Evolutionary conservation across 2,329 filamentous ascomycete species (phyloP).

Genomic region (Fusarium penzigii): DNA sequence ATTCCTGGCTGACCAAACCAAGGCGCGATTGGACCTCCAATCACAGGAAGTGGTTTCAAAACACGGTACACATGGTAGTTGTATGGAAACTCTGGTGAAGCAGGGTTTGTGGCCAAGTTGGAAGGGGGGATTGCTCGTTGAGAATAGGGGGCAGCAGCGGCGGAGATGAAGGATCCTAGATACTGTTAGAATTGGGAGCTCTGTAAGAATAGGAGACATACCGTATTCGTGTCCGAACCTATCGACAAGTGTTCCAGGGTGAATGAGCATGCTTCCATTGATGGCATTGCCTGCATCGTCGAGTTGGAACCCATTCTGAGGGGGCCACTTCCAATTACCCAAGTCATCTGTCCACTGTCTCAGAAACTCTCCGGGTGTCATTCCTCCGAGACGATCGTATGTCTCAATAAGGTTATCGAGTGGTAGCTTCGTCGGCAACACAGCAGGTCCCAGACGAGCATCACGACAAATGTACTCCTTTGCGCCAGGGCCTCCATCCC

Average conservation of each 20-base stretch:
- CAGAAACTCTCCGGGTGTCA: conserved; percentile 44
- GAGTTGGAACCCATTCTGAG: conserved; percentile 43
- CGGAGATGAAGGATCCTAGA: conserved; percentile 38
- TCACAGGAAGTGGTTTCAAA: conserved; percentile 38
- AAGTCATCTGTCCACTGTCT: conserved; percentile 32
- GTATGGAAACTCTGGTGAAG: conserved; percentile 39
- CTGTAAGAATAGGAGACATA: conserved; percentile 1
- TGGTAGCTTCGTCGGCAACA: conserved; percentile 37
- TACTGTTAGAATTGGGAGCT: not conserved
- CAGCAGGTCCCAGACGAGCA: conserved; percentile 37
- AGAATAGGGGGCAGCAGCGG: conserved; percentile 47
- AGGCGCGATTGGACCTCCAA: conserved; percentile 46
- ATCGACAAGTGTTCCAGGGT: conserved; percentile 45
- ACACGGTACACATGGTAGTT: conserved; percentile 53
- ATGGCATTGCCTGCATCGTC: conserved; percentile 38
- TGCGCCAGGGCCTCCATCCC: conserved; percentile 12
- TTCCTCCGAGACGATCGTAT: conserved; percentile 41
- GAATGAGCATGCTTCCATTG: conserved; percentile 41
- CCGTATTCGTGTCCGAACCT: conserved; percentile 50
- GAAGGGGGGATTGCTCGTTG: conserved; percentile 48
- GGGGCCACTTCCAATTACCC: conserved; percentile 40
- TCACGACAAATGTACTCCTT: conserved; percentile 38
- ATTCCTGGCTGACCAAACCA: conserved; percentile 54
- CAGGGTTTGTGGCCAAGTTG: conserved; percentile 41
- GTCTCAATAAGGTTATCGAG: conserved; percentile 31